A percentile compares a stretch with the other conserved stretches of the same genome.
phyloP scores from a whole-genome alignment of 2,329 filamentous ascomycete species.

The Lomentospora prolificans region DNA sequence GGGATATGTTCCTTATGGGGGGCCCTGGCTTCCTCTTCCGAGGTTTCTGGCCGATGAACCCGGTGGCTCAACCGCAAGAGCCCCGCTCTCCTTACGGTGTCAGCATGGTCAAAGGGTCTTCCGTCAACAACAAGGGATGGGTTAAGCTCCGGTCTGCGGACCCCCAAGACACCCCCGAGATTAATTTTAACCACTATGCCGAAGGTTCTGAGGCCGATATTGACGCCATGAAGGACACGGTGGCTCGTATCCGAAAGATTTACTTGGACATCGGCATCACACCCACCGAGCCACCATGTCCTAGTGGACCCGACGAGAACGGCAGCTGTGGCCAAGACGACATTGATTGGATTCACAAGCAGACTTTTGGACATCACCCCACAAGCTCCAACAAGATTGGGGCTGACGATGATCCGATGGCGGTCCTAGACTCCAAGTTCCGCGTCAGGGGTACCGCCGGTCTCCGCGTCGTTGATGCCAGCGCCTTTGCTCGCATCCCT shows the following conservation, averaged over 20 bases:
- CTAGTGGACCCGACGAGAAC: slow-evolving; percentile 12
- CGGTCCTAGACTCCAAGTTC: slow-evolving; percentile 48
- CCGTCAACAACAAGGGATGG: slow-evolving; percentile 46
- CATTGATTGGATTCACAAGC: slow-evolving; percentile 28
- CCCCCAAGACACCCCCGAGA: slow-evolving; percentile 52
- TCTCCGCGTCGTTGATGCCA: slow-evolving; percentile 53
- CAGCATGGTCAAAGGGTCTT: slow-evolving; percentile 11
- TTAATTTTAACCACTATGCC: slow-evolving; percentile 49
- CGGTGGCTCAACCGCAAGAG: slow-evolving; percentile 5
- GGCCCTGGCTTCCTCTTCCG: slow-evolving; percentile 9
- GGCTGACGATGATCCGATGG: slow-evolving; percentile 39
- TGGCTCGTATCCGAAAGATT: slow-evolving; percentile 19
- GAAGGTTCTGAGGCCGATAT: slow-evolving; percentile 36
- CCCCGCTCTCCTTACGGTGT: slow-evolving; percentile 7
- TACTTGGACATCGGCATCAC: slow-evolving; percentile 13
- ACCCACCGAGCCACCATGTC: slow-evolving; percentile 14
- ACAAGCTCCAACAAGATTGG: slow-evolving; percentile 48
- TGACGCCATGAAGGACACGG: slow-evolving; percentile 24
- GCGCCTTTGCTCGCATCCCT: slow-evolving; percentile 41
- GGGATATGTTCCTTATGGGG: slow-evolving; percentile 12
- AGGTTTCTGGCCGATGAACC: slow-evolving; percentile 10
- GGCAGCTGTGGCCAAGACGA: slow-evolving; percentile 27
- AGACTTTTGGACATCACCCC: slow-evolving; percentile 46
- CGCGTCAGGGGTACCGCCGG: slow-evolving; percentile 44
- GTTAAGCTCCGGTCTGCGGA: slow-evolving; percentile 51